These are phyloP conservation scores for Mycena vitilis DNA, from an alignment of 768 basidiomycete species.

Conservation along the genomic window DNA sequence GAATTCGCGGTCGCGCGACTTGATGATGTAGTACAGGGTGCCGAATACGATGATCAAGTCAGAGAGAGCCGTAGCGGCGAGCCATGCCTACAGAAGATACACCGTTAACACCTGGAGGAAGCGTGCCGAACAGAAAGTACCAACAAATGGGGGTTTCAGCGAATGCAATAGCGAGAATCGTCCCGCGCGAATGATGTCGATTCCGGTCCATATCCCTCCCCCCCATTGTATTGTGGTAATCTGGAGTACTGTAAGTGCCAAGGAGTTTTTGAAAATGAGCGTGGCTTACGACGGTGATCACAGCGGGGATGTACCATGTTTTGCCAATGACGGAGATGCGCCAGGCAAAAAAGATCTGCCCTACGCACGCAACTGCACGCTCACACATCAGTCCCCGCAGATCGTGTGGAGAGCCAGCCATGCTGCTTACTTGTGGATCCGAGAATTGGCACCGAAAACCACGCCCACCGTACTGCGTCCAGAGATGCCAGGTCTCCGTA, in stretches of 20 bases:
- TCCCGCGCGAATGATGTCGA: conserved; percentile 4
- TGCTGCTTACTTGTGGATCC: conserved; percentile 29
- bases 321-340: conserved; percentile 37
- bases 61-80: conserved; percentile 33
- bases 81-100: conserved; percentile 31
- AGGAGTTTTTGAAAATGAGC: too few relatives aligned
- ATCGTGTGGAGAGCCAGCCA: background rate
- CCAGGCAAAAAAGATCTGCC: conserved; percentile 40
- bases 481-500: conserved; percentile 34
- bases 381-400: background rate
- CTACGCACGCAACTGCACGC: conserved; percentile 34
- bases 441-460: conserved; percentile 38
- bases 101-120: background rate
- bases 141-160: background rate
- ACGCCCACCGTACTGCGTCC: conserved; percentile 30
- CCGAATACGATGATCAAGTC: conserved; percentile 38
- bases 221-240: conserved; percentile 9
- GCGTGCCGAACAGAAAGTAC: background rate
- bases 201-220: conserved; percentile 16
- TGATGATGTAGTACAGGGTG: conserved; percentile 36
- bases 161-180: conserved; percentile 2
- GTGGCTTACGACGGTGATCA: conserved; percentile 26
- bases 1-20: conserved; percentile 19
- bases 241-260: background rate
- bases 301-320: conserved; percentile 24